Evolutionary conservation across 495 filamentous ascomycete genomes (phyloP), one percentile per base, ranked within the genome.

Genomic region (Neurospora sp.): DNA sequence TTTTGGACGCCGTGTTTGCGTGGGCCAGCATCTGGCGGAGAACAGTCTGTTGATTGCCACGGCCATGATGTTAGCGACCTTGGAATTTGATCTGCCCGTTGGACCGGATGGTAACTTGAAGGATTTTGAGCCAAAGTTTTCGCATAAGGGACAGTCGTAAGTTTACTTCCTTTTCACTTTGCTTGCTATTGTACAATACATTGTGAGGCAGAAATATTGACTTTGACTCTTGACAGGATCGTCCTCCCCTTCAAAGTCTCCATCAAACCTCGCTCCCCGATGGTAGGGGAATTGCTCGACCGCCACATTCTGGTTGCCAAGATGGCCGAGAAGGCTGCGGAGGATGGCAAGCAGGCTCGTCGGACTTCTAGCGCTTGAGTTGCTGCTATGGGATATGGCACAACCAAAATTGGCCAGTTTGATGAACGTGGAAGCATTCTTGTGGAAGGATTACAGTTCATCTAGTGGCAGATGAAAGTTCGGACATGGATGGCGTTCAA

Each of bases 1-100:
- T 2, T 89, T 89, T 78, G 87, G 86, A 12, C 68, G 79, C 20
- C 74, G 79, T 1, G 73, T 80, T 9, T 81, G 79, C 38, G 74
- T 81, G 4, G 79, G 79, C 2, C 73, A 73, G 3, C 72, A 77
- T 27, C 72, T 81, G 18, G 79, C 78, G 1, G 79, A 81, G 70
- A 81, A 78, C 38, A 80, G 79, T 41, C 35, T 81, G 14, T 69
- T 80, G 1, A 81, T 81, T 44, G 71, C 76, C 0, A 20, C 80
- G n/a, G 77, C 79, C 0, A 78, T 69, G 16, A 75, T 81, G 74
- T 45, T 81, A 14, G 77, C 79, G 0, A 80, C 75, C 0, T 16
- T 78, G 4, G 75, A 81, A 4, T 77, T 81, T 39, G 73, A 73
- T n/a, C 76, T 74, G 74, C 79, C 79, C 1, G n/a, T n/a, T n/a